Percentiles rank a stretch among this genome's conserved stretches.
These are phyloP conservation scores for Hortaea sp. DNA, from an alignment of 2,329 filamentous ascomycete genomes.

Conservation along the genomic window DNA sequence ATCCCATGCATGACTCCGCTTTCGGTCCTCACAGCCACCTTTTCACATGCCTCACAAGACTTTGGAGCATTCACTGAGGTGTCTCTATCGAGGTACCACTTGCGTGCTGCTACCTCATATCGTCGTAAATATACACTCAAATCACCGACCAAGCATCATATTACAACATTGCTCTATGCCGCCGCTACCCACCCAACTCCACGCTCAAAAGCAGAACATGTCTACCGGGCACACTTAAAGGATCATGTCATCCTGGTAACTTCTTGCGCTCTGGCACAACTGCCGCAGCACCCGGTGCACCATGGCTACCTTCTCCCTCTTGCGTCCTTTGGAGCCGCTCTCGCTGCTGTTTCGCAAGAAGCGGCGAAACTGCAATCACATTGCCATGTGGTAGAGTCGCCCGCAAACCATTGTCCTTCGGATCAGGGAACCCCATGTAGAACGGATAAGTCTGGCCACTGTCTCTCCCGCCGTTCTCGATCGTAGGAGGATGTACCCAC, in stretches of 20 bases:
- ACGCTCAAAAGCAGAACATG: background rate
- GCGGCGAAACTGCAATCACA: conserved; percentile 12
- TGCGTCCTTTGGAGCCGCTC: background rate
- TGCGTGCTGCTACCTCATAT: too few species aligned
- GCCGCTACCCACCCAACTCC: background rate
- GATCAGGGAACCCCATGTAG: conserved; percentile 16
- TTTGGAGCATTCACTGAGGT: too few species aligned
- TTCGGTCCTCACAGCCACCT: too few species aligned
- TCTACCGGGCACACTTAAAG: background rate
- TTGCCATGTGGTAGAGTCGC: conserved; percentile 11
- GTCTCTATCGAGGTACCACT: too few species aligned
- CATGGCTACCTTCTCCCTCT: background rate
- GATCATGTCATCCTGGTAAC: background rate
- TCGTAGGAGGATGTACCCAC: conserved; percentile 35
- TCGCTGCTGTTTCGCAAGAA: conserved; percentile 7
- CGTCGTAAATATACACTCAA: too few species aligned
- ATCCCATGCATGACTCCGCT: too few species aligned
- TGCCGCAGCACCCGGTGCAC: background rate
- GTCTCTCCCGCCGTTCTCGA: conserved; percentile 25
- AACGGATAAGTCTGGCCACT: conserved; percentile 26
- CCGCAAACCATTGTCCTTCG: conserved; percentile 13
- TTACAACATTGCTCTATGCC: too few species aligned
- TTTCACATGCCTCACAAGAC: too few species aligned
- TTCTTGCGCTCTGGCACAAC: background rate
- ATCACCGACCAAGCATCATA: too few species aligned